A percentile compares a stretch with the other conserved stretches of the same genome.
Evolutionary conservation across 202 grass and related monocot species (phyloP).

Genomic region (Schoenoplectus triqueter): DNA sequence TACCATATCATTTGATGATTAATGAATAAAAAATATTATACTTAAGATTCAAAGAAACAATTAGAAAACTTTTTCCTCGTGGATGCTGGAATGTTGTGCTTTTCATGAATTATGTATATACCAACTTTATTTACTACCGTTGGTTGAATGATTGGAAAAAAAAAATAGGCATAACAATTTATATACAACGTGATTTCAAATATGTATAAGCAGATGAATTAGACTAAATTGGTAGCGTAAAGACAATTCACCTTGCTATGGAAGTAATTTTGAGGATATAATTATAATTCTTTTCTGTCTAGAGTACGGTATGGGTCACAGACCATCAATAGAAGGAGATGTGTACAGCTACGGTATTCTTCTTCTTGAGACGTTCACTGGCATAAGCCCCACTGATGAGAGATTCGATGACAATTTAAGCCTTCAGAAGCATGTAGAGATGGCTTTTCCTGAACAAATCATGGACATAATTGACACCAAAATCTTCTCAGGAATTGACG

Average conservation of each 20-base stretch:
- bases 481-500: not conserved
- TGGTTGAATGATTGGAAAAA: too few species aligned
- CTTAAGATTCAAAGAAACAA: not conserved
- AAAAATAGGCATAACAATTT: too few species aligned
- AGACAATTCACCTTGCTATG: not conserved
- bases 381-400: constrained; percentile 36
- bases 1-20: too few species aligned
- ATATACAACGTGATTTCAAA: too few species aligned
- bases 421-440: constrained; percentile 37
- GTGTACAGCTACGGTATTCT: constrained; percentile 47
- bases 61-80: too few species aligned
- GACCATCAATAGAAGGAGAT: constrained; percentile 22
- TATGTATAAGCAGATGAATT: too few species aligned
- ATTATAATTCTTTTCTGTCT: not conserved
- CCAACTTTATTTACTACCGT: too few species aligned
- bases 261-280: not conserved
- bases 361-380: constrained; percentile 44
- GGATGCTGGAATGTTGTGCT: too few species aligned
- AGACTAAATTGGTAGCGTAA: not conserved
- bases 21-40: too few species aligned
- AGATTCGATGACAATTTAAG: constrained; percentile 20
- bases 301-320: constrained; percentile 38
- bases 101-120: too few species aligned
- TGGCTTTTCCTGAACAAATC: constrained; percentile 23
- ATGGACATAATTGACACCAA: constrained; percentile 34